Evolutionary conservation across 164 flowering plant species (phyloP), one percentile per base, ranked within the genome.

Genomic region (Sedum album): DNA sequence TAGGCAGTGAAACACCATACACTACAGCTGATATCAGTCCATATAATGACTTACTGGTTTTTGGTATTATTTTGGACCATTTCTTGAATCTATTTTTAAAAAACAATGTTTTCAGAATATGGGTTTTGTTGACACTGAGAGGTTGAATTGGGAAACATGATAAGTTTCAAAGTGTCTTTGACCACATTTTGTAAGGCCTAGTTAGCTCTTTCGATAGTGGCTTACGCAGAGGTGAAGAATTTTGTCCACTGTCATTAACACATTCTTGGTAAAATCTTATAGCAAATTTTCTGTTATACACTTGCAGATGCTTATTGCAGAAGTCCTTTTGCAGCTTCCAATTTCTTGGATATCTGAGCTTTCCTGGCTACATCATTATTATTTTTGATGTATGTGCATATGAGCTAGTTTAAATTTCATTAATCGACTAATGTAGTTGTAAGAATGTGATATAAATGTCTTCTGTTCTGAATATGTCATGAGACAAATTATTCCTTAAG

Each of bases 301-400:
- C 73, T 79, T 76, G 79, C 83, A 81, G 85, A 85, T 80, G 49
- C 71, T 61, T 76, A 70, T 75, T 66, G 74, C 74, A 44, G 84
- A 78, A 78, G 84, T 77, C 55, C 55, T 74, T 83, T 79, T 77
- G 73, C 74, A 71, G 73, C 72, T 73, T 77, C 61, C 73, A 74
- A 74, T 72, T 44, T 36, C 64, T 33, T 69, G 75, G 77, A 77
- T 74, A 68, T 73, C 70, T 83, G 78, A 74, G 81, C 78, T 74
- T 33, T 72, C 68, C 67, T 72, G 75, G 79, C 60, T 71, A 65
- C 67, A 36, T 65, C 42, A 21, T 35, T 65, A 35, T 9, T 65
- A 36, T 38, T 64, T 35, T 35, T 65, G 38, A 65, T 35, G 67
- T 65, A 65, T 65, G 67, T 65, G 30, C 21, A 65, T 10, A 41